A percentile compares a stretch with the other conserved stretches of the same genome.
Evolutionary conservation across 257 asterid genomes (phyloP).

Genomic region (Petunia axillaris): DNA sequence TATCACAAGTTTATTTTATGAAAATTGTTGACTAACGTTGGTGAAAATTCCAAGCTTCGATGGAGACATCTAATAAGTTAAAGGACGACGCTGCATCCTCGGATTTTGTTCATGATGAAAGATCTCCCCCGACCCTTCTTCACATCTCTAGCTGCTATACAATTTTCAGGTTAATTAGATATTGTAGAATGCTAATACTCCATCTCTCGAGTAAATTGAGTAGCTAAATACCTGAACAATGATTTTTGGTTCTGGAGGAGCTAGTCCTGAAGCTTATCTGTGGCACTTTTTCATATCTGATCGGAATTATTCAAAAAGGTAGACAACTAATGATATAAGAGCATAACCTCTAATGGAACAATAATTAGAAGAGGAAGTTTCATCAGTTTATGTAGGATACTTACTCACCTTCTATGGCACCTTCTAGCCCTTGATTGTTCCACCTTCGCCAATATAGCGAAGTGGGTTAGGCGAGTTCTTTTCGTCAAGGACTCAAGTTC

Average conservation of each 20-base stretch:
- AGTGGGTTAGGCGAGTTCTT: background rate
- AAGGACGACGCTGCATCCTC: background rate
- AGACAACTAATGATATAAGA: background rate
- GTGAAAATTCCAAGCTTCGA: background rate
- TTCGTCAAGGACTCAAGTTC: background rate
- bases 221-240: background rate
- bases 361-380: background rate
- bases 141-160: background rate
- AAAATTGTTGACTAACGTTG: background rate
- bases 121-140: background rate
- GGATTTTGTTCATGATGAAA: conserved; percentile 8
- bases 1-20: conserved; percentile 1
- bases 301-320: background rate
- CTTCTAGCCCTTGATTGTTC: background rate
- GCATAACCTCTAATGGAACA: background rate
- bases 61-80: background rate
- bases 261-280: background rate
- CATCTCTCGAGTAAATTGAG: background rate
- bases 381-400: background rate
- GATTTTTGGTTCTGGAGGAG: background rate
- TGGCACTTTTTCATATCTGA: background rate
- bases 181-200: background rate
- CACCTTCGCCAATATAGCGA: background rate
- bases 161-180: too few relatives aligned
- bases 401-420: background rate